Evolutionary conservation across 2,329 filamentous ascomycete genomes (phyloP).

Genomic region (Colletotrichum liriopes): DNA sequence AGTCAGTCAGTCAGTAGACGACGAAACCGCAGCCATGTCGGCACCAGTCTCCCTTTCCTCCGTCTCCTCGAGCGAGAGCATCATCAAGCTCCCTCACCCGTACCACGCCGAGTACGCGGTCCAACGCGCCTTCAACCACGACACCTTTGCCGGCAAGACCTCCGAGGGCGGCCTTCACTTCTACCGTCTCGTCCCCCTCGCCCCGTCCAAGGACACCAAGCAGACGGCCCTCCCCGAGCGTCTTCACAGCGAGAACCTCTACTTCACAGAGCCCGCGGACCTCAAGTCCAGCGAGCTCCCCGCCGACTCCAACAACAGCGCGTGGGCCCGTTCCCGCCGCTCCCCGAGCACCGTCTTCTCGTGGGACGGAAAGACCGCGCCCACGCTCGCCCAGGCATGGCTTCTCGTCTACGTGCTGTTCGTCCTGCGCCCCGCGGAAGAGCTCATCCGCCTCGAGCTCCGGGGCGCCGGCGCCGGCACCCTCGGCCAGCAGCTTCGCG

Average conservation of each 20-base stretch:
- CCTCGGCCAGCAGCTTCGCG: conserved; percentile 58
- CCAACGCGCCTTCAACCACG: conserved; percentile 50
- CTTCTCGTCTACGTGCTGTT: conserved; percentile 68
- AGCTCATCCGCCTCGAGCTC: conserved; percentile 65
- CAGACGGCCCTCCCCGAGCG: conserved; percentile 51
- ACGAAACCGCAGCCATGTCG: conserved; percentile 45
- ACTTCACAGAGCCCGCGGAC: conserved; percentile 62
- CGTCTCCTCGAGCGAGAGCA: conserved; percentile 54
- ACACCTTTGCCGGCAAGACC: conserved; percentile 42
- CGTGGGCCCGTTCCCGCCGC: conserved; percentile 70
- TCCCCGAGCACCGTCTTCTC: conserved; percentile 62
- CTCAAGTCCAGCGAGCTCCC: conserved; percentile 67
- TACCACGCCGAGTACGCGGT: conserved; percentile 64
- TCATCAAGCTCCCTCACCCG: conserved; percentile 66
- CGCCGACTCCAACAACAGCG: conserved; percentile 67
- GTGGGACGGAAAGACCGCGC: conserved; percentile 60
- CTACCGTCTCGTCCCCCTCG: conserved; percentile 55
- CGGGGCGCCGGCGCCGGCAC: conserved; percentile 55
- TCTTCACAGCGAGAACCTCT: conserved; percentile 55
- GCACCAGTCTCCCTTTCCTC: conserved; percentile 48
- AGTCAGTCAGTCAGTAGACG: not conserved
- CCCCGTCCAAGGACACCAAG: conserved; percentile 46
- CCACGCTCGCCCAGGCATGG: conserved; percentile 67
- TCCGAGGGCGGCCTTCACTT: conserved; percentile 46
- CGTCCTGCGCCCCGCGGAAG: conserved; percentile 64